Percentiles rank a stretch among this genome's conserved stretches.
These are phyloP conservation scores for Barnettozyma populi DNA, from an alignment of 805 yeast species.

Conservation along the genomic window DNA sequence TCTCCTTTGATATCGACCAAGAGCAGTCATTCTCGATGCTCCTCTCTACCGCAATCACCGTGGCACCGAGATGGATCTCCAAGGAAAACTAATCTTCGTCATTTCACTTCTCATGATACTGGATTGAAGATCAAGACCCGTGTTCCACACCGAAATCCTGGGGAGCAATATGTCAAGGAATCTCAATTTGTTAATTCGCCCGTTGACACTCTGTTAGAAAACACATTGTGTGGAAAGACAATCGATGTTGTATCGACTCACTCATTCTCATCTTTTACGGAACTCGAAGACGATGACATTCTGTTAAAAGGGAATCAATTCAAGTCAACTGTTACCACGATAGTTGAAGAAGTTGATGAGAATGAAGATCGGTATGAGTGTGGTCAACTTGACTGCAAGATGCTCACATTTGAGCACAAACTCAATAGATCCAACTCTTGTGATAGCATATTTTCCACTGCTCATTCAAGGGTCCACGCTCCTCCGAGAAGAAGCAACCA, in stretches of 20 bases:
- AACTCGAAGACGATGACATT: slow-evolving; percentile 7
- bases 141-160: background rate
- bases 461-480: slow-evolving; percentile 19
- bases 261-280: background rate
- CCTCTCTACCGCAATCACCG: slow-evolving; percentile 9
- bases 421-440: slow-evolving; percentile 27
- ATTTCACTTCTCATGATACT: slow-evolving; percentile 24
- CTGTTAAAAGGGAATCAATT: background rate
- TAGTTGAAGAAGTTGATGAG: background rate
- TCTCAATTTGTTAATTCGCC: slow-evolving; percentile 15
- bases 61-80: background rate
- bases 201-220: slow-evolving; percentile 8
- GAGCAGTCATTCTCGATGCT: slow-evolving; percentile 4
- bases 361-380: slow-evolving; percentile 3
- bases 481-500: slow-evolving; percentile 18
- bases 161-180: slow-evolving; percentile 10
- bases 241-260: background rate
- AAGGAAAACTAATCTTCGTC: slow-evolving; percentile 17
- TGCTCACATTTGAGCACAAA: slow-evolving; percentile 21
- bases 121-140: slow-evolving; percentile 15
- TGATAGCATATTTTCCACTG: slow-evolving; percentile 24
- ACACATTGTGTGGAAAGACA: background rate
- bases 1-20: background rate
- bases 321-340: background rate
- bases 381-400: background rate